Base-by-base conservation (phyloP, 1,284 basidiomycete species). In the Sporisorium exsertum region DNA sequence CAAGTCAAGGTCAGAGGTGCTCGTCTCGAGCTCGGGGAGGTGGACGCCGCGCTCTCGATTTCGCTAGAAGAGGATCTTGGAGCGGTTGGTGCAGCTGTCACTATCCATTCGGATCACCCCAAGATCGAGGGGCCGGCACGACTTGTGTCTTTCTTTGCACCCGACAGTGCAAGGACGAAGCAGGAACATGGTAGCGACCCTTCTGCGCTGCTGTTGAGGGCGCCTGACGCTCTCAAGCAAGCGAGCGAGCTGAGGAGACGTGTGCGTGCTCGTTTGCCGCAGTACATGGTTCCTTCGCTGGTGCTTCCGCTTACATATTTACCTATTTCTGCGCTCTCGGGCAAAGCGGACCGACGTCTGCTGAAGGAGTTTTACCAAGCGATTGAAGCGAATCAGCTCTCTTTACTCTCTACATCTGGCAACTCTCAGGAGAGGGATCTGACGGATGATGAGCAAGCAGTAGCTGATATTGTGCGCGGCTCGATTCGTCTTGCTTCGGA, bases 1-100 rank as follows among this genome's bases (percentile, higher is more conserved):
- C 83, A 84, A 58, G 81, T 84, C 68, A 84, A 84, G 58, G 72
- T 84, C 5, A 72, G 81, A 40, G 83, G 83, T 2, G 83, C 79
- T 10, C 75, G 83, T 43, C 75, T 84, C 18, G 83, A 84, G 63
- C 76, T 84, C 16, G 74, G 71, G 37, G 83, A 84, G 64, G 76
- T 84, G 4, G 81, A 80, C 43, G 45, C 66, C 4, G 77, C 70
- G 5, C 63, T 80, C 32, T 29, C 40, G 2, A 50, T 46, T 27
- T 65, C 45, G 22, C 26, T 64, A 27, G 56, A 46, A n/a, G 53
- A 53, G 24, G 61, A 67, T 5, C 52, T 62, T 2, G 32, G 43
- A 16, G 40, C 51, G n/a, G 35, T 29, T n/a, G 75, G 64, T 6
- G 26, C 69, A 15, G 66, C 64, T 18, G 70, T 69, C n/a, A 79